These are phyloP conservation scores for Blastobotrys proliferans DNA, from an alignment of 1,139 yeast species.

Conservation along the genomic window DNA sequence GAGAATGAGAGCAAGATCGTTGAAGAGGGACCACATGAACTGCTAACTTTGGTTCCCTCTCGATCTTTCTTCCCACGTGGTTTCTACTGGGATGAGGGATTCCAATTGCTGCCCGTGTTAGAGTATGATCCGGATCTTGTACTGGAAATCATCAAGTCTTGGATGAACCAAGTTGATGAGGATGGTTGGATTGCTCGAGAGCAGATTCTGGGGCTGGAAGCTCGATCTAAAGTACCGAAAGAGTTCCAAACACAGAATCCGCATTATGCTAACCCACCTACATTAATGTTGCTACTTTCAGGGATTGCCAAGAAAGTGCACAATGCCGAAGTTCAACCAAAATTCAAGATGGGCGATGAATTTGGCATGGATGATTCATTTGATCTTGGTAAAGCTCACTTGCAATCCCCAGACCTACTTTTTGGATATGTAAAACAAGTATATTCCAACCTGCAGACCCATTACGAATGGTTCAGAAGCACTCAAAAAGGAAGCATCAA, in stretches of 20 bases:
- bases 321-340: constrained; percentile 6
- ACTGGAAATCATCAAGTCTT: constrained; percentile 74
- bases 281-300: constrained; percentile 75
- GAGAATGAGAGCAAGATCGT: constrained; percentile 26
- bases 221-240: constrained; percentile 82
- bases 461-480: constrained; percentile 79
- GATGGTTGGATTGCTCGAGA: constrained; percentile 98
- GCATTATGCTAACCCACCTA: constrained; percentile 92
- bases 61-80: constrained; percentile 96
- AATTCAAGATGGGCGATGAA: constrained; percentile 5
- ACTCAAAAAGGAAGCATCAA: constrained; percentile 74
- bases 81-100: constrained; percentile 98
- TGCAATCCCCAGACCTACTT: constrained; percentile 60
- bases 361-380: constrained; percentile 9
- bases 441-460: constrained; percentile 72
- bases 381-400: constrained; percentile 45
- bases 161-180: constrained; percentile 83
- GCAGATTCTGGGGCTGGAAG: constrained; percentile 89
- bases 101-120: constrained; percentile 77
- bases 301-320: constrained; percentile 54
- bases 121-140: constrained; percentile 83
- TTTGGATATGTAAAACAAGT: constrained; percentile 57
- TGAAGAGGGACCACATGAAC: constrained; percentile 42
- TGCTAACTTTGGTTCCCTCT: constrained; percentile 85
- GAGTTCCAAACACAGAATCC: constrained; percentile 86